Percentiles rank a stretch among this genome's conserved stretches.
Conservation (phyloP, 2,329 filamentous ascomycete species). For the Thelonectria discophora region DNA sequence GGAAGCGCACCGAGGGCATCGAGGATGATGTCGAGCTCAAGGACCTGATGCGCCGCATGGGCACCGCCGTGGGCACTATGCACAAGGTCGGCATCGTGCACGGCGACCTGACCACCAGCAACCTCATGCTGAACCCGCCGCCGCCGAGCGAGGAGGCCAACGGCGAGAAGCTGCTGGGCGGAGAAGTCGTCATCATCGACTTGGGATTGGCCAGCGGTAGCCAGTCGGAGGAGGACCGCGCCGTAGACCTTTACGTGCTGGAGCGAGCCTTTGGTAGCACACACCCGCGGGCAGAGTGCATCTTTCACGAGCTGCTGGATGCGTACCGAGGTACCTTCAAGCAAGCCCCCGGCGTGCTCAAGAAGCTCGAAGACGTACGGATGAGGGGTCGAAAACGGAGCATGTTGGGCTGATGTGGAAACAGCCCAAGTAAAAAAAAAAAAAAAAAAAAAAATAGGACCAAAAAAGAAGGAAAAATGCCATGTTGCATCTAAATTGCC, state of each 20-base stretch:
- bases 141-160: conserved; percentile 31
- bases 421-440: background rate
- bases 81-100: conserved; percentile 90
- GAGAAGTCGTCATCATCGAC: conserved; percentile 90
- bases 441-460: conserved; percentile 8
- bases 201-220: conserved; percentile 89
- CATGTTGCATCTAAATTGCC: conserved; percentile 40
- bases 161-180: conserved; percentile 56
- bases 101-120: conserved; percentile 96
- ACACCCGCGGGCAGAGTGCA: conserved; percentile 82
- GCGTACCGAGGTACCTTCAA: conserved; percentile 80
- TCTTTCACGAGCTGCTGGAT: conserved; percentile 78
- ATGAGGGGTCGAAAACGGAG: conserved; percentile 95
- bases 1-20: conserved; percentile 51
- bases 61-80: conserved; percentile 74
- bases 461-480: conserved; percentile 25
- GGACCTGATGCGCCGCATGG: conserved; percentile 75
- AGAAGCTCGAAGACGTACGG: conserved; percentile 88
- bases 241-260: conserved; percentile 94
- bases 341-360: conserved; percentile 77
- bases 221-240: conserved; percentile 87
- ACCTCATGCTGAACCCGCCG: conserved; percentile 79
- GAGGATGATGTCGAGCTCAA: conserved; percentile 62
- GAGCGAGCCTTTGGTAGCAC: conserved; percentile 95
- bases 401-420: conserved; percentile 78